A percentile compares a stretch with the other conserved stretches of the same genome.
Evolutionary conservation across 2,329 filamentous ascomycete species (phyloP).

Genomic region (Cordyceps farinosa): DNA sequence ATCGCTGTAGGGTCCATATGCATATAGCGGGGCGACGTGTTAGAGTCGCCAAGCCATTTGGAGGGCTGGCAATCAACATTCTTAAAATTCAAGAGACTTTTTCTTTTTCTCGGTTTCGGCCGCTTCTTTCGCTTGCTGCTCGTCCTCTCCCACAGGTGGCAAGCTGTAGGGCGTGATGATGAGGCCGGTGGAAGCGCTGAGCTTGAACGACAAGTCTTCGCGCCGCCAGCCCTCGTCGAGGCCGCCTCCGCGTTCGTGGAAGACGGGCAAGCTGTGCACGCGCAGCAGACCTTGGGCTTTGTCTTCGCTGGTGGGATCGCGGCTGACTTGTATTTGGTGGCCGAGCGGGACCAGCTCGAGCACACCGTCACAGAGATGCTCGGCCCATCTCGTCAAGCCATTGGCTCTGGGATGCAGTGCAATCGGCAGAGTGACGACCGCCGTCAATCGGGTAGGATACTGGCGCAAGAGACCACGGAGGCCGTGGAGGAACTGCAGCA

Average conservation of each 20-base stretch:
- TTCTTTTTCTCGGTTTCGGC: constrained; percentile 54
- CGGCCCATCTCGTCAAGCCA: constrained; percentile 80
- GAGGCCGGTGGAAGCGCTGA: constrained; percentile 76
- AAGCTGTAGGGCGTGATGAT: constrained; percentile 85
- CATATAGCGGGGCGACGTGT: constrained; percentile 17
- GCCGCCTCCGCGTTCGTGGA: constrained; percentile 85
- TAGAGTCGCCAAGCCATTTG: not conserved
- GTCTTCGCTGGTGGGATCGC: constrained; percentile 57
- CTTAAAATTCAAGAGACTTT: constrained; percentile 64
- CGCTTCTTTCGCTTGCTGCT: constrained; percentile 33
- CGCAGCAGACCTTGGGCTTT: constrained; percentile 80
- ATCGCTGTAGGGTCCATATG: constrained; percentile 17
- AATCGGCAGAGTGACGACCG: constrained; percentile 72
- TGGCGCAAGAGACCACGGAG: constrained; percentile 71
- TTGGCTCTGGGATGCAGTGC: constrained; percentile 73
- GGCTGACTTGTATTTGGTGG: constrained; percentile 53
- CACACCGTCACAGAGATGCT: constrained; percentile 79
- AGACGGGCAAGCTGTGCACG: constrained; percentile 76
- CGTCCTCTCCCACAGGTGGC: constrained; percentile 77
- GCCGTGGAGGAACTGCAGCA: constrained; percentile 77
- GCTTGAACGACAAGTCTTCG: constrained; percentile 85
- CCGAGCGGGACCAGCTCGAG: constrained; percentile 73
- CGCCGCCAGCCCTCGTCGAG: constrained; percentile 63
- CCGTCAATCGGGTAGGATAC: constrained; percentile 62
- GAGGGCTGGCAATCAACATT: not conserved